Evolutionary conservation across 2,329 filamentous ascomycete genomes (phyloP), one percentile per base, ranked within the genome.

Genomic region (Arthrocladium fulminans): DNA sequence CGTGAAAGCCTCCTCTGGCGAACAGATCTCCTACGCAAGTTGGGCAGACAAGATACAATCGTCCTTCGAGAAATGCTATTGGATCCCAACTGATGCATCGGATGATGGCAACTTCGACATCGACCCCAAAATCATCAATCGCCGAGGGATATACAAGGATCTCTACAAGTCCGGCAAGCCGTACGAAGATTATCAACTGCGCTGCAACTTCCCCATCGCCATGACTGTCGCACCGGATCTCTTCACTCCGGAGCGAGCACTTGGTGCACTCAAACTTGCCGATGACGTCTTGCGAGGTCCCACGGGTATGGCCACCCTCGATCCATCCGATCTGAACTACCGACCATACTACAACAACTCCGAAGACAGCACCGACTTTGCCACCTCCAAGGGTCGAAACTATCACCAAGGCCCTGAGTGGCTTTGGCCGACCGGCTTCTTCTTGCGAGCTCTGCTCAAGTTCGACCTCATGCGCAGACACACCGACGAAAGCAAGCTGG

Each of bases 391-490:
- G 68, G 92, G 92, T 43, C 78, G 92, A 49, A 98, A 97, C 68
- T 98, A 98, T 69, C 92, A 98, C 66, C 90, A 97, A 66, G 92
- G 92, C 3, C 94, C 92, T 0, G 92, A 98, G 66, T 98, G 92
- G 92, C 71, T 96, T 20, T 98, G 92, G 92, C 94, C 90, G 0
- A 90, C 88, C 1, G 92, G 92, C 3, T 98, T 88, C 73, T 98
- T 95, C 74, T 74, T 96, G 19, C 82, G 94, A 42, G 92, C 92
- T 1, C 72, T 98, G 55, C 76, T 98, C 54, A 86, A 88, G 65
- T 97, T 97, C 61, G 88, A 96, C 63, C 71, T 97, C 43, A 75
- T 77, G 71, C 75, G 88, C 24, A 77, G 87, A 42, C 75, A 76
- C 53, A 79, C 74, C 1, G 63, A 69, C 3, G 77, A 86, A 60